These are phyloP conservation scores for Monilinia laxa DNA, from an alignment of 2,329 filamentous ascomycete species.

Conservation along the genomic window DNA sequence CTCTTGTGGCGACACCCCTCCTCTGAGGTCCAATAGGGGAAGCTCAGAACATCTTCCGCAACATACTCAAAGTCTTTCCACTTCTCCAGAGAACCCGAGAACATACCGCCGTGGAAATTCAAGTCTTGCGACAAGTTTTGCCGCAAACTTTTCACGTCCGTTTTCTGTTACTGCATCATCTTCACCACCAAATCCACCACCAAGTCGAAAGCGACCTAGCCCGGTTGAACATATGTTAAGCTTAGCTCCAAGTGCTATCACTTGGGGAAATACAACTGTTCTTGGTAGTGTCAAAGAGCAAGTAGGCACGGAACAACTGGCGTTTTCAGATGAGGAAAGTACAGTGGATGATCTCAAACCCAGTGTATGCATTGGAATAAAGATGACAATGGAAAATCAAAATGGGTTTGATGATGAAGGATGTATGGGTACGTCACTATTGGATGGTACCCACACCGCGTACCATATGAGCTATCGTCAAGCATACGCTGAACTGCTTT, in stretches of 20 bases:
- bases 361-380: conserved; percentile 38
- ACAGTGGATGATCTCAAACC: conserved; percentile 30
- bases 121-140: conserved; percentile 55
- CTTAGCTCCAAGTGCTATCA: conserved; percentile 47
- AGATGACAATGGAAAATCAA: conserved; percentile 58
- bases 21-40: conserved; percentile 48
- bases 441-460: conserved; percentile 50
- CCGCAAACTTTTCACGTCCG: conserved; percentile 52
- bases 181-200: conserved; percentile 49
- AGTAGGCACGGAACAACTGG: conserved; percentile 28
- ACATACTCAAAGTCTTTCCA: conserved; percentile 54
- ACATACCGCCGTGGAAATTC: conserved; percentile 54
- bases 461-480: conserved; percentile 61
- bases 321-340: conserved; percentile 38
- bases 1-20: conserved; percentile 62
- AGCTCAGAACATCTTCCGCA: conserved; percentile 50
- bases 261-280: conserved; percentile 43
- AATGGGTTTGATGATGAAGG: conserved; percentile 68
- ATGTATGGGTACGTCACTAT: conserved; percentile 58
- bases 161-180: conserved; percentile 42
- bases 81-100: conserved; percentile 56
- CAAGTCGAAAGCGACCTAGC: conserved; percentile 54
- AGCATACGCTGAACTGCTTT: conserved; percentile 67
- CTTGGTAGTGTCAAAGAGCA: conserved; percentile 42
- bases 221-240: conserved; percentile 61